Evolutionary conservation across 257 asterid genomes (phyloP).

Genomic region (Forsythia suspensa): DNA sequence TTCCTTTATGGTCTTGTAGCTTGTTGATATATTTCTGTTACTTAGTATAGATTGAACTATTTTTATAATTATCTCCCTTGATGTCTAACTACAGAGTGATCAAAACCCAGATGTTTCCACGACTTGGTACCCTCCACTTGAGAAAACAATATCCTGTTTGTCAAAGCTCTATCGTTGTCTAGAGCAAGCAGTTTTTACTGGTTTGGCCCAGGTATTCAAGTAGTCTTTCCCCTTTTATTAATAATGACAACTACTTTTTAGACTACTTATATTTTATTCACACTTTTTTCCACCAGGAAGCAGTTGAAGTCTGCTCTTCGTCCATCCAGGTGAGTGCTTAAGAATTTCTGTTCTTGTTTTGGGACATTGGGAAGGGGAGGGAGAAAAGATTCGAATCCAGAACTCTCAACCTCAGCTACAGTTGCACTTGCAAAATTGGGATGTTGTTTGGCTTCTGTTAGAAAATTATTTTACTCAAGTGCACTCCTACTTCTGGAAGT

Average conservation of each 20-base stretch:
- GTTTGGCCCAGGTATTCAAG: slow-evolving; percentile 86
- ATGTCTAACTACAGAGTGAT: slow-evolving; percentile 53
- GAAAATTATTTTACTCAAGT: slow-evolving; percentile 6
- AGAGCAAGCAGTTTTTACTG: slow-evolving; percentile 88
- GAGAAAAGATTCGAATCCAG: slow-evolving; percentile 7
- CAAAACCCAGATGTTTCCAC: slow-evolving; percentile 66
- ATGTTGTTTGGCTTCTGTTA: slow-evolving; percentile 3
- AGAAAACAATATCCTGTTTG: slow-evolving; percentile 92
- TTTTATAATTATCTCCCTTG: slow-evolving; percentile 14
- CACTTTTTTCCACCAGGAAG: slow-evolving; percentile 64
- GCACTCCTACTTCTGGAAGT: slow-evolving; percentile 9
- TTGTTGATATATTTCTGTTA: slow-evolving; percentile 20
- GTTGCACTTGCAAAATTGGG: slow-evolving; percentile 3
- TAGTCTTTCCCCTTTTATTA: slow-evolving; percentile 11
- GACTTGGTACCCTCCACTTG: slow-evolving; percentile 97
- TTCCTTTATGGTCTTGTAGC: slow-evolving; percentile 12
- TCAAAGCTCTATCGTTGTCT: slow-evolving; percentile 87
- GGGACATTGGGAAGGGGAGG: slow-evolving; percentile 4
- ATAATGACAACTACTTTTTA: slow-evolving; percentile 1
- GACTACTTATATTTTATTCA: slow-evolving; percentile 23
- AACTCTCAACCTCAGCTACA: slow-evolving; percentile 13
- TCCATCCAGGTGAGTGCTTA: slow-evolving; percentile 78
- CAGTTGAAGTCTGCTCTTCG: slow-evolving; percentile 83
- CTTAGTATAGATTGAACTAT: slow-evolving; percentile 11
- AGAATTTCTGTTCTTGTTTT: slow-evolving; percentile 13